Evolutionary conservation across 192 early-diverging fungal genomes (phyloP).

Genomic region (Podila horticola): DNA sequence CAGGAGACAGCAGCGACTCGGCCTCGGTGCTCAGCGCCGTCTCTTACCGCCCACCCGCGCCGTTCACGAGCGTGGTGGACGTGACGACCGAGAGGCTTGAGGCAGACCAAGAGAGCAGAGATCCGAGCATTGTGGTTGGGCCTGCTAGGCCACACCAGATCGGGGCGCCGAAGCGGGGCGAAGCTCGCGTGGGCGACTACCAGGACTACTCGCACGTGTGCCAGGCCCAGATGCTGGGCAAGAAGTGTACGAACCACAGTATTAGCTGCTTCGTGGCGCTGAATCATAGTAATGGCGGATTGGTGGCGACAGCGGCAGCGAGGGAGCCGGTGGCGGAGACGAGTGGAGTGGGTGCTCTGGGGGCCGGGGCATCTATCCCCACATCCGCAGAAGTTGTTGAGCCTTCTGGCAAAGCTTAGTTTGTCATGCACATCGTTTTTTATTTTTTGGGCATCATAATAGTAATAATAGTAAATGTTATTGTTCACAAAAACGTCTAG

Average conservation of each 20-base stretch:
- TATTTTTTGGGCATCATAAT: no score
- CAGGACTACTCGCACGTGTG: conserved; percentile 50
- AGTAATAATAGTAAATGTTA: no score
- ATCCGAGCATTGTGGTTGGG: conserved; percentile 11
- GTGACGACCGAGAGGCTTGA: conserved; percentile 32
- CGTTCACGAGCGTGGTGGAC: conserved; percentile 38
- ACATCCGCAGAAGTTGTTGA: no score
- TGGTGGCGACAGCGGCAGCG: conserved; percentile 9
- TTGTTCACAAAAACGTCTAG: no score
- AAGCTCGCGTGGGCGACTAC: conserved; percentile 17
- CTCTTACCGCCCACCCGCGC: conserved; percentile 45
- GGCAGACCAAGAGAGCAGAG: background rate
- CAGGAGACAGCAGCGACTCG: conserved; percentile 8
- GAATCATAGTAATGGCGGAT: conserved; percentile 41
- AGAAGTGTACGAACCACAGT: conserved; percentile 39
- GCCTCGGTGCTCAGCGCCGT: conserved; percentile 27
- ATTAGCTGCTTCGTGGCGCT: conserved; percentile 50
- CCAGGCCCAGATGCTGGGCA: conserved; percentile 30
- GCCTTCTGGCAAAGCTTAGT: no score
- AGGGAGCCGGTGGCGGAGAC: background rate
- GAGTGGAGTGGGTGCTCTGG: no score
- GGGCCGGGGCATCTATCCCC: no score
- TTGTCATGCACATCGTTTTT: no score
- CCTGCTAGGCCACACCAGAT: conserved; percentile 9
- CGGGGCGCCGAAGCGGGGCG: conserved; percentile 42